Evolutionary conservation across 228 moss, liverwort and hornwort species (phyloP), one percentile per base, ranked within the genome.

Genomic region (Sphagnum magellanicum): DNA sequence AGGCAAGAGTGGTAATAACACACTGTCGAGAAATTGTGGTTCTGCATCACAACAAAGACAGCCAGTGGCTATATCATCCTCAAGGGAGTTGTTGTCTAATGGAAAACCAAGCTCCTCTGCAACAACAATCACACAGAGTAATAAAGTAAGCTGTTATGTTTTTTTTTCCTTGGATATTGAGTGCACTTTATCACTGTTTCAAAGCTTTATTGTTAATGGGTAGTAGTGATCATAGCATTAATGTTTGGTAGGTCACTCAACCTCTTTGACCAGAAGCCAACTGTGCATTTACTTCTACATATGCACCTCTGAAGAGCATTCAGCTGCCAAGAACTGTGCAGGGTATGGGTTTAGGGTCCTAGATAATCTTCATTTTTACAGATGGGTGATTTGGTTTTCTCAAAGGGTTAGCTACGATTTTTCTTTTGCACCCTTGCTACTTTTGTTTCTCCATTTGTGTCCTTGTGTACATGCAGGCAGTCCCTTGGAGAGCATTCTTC

Each of bases 401-500:
- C 53, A 12, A 55, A 55, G 12, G 53, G 53, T 7, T 55, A 12
- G 53, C 12, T 12, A 55, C 12, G 1, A 12, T 55, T 0, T 55
- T 8, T 55, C 8, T 55, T 8, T 55, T 8, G 12, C 53, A 55
- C 9, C 53, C 53, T 7, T 55, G 53, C 9, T 12, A 2, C 12
- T 55, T 55, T 32, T 32, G 32, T 32, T 32, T 32, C 32, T 32
- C 1, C 32, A 32, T 32, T 32, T 49, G 66, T 66, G 46, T 66
- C 17, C 13, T 60, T 8, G 6, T 13, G 5, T 48, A 16, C 15
- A 48, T 63, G 72, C 83, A 98, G 94, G 79, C 73, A 58, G 78
- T 86, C 32, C 98, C 92, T 64, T 98, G 98, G 94, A 79, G 51
- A 74, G 89, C 89, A 6, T 93, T 94, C 59, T 84, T 81, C 70